These are phyloP conservation scores for Xylaria sp. DNA, from an alignment of 2,329 filamentous ascomycete species.

Conservation along the genomic window DNA sequence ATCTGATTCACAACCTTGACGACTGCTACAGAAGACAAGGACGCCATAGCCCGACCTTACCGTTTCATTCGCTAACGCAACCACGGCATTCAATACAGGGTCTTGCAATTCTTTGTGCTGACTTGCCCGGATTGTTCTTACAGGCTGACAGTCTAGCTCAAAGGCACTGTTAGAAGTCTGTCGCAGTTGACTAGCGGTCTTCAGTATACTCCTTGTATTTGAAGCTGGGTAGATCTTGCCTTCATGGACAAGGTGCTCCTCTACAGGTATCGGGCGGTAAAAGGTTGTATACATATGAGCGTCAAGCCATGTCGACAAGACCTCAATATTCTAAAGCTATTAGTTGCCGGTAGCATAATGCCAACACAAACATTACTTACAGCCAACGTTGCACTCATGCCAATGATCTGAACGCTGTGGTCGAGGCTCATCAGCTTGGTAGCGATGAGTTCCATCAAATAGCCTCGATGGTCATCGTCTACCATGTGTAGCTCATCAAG, in stretches of 20 bases:
- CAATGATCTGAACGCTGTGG: constrained; percentile 75
- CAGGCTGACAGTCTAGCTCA: constrained; percentile 53
- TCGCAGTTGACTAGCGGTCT: constrained; percentile 64
- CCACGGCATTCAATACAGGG: constrained; percentile 74
- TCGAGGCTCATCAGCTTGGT: constrained; percentile 77
- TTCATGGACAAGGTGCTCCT: constrained; percentile 79
- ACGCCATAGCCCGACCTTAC: constrained; percentile 75
- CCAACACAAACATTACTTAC: constrained; percentile 55
- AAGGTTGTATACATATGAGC: constrained; percentile 77
- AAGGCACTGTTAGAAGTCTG: constrained; percentile 48
- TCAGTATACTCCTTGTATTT: constrained; percentile 67
- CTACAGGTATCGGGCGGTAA: constrained; percentile 78
- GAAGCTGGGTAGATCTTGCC: constrained; percentile 72
- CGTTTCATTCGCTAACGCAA: constrained; percentile 75
- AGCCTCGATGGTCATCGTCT: constrained; percentile 79
- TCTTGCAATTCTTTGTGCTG: constrained; percentile 70
- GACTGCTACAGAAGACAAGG: constrained; percentile 78
- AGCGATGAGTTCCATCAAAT: constrained; percentile 77
- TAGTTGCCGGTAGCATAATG: constrained; percentile 24
- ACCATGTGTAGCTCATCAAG: constrained; percentile 87
- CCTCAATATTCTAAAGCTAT: constrained; percentile 68
- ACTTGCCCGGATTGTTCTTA: constrained; percentile 65
- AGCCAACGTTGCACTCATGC: constrained; percentile 82
- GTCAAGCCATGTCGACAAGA: constrained; percentile 75
- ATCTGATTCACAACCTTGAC: constrained; percentile 72